Evolutionary conservation across 2,329 filamentous ascomycete genomes (phyloP).

Genomic region (Aspergillus pseudoglaucus): DNA sequence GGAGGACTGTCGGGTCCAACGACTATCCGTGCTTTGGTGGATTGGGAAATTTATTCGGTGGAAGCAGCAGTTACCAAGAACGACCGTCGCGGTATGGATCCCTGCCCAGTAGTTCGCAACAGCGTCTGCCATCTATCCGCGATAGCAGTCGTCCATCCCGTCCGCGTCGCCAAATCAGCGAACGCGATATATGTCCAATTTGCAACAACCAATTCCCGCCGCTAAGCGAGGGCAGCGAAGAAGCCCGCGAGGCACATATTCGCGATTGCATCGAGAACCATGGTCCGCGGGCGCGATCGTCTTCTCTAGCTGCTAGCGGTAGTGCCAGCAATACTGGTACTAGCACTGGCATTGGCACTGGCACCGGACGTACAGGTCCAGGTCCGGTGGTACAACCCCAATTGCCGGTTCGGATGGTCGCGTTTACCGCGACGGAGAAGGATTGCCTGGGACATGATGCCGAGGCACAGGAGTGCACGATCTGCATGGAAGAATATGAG

Average conservation of each 20-base stretch:
- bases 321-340: too few relatives aligned
- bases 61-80: constrained; percentile 10
- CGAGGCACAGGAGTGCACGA: constrained; percentile 52
- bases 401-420: constrained; percentile 32
- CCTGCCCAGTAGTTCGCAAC: constrained; percentile 3
- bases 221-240: constrained; percentile 29
- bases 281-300: constrained; percentile 16
- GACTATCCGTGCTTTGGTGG: constrained; percentile 13
- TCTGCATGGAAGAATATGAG: constrained; percentile 60
- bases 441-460: constrained; percentile 53
- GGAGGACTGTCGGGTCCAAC: constrained; percentile 21
- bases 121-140: constrained; percentile 3
- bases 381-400: constrained; percentile 13
- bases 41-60: constrained; percentile 2
- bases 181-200: constrained; percentile 43
- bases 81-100: constrained; percentile 12
- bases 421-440: constrained; percentile 56
- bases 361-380: constrained; percentile 1
- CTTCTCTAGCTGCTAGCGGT: constrained; percentile 2
- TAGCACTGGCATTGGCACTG: too few relatives aligned
- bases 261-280: constrained; percentile 39
- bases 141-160: constrained; percentile 2
- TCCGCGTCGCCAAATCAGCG: constrained; percentile 24
- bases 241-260: constrained; percentile 41
- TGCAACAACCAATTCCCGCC: constrained; percentile 37